phyloP scores from a whole-genome alignment of 768 basidiomycete genomes.

The Termitomyces sp. region DNA sequence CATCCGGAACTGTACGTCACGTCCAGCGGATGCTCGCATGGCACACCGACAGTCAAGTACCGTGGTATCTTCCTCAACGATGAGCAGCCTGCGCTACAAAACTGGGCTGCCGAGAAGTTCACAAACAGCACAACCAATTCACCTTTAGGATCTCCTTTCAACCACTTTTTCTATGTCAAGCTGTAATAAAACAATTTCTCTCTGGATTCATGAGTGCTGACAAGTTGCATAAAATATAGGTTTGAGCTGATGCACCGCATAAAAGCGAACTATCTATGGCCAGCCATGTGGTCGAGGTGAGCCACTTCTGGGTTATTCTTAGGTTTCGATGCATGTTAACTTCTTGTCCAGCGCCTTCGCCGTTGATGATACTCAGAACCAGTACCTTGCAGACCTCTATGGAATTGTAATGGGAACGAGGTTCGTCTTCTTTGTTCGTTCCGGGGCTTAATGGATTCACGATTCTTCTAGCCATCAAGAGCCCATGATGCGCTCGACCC shows the following conservation, averaged over 20 bases:
- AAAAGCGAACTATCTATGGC: conserved; percentile 71
- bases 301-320: neutral
- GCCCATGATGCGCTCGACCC: conserved; percentile 69
- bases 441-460: neutral
- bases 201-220: neutral
- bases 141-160: conserved; percentile 54
- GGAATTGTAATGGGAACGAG: conserved; percentile 71
- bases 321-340: neutral
- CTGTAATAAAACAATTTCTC: conserved; percentile 27
- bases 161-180: conserved; percentile 53
- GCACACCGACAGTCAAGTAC: conserved; percentile 62
- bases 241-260: conserved; percentile 63
- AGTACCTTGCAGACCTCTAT: conserved; percentile 55
- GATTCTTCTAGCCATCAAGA: conserved; percentile 51
- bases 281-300: conserved; percentile 42
- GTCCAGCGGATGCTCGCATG: conserved; percentile 45
- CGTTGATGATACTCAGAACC: conserved; percentile 56
- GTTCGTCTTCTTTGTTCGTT: conserved; percentile 15
- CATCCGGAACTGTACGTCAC: conserved; percentile 33
- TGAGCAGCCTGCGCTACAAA: conserved; percentile 65
- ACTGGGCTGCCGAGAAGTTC: conserved; percentile 68
- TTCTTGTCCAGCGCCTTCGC: conserved; percentile 37
- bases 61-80: conserved; percentile 74
- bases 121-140: conserved; percentile 53
- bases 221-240: conserved; percentile 22